A percentile compares a stretch with the other conserved stretches of the same genome.
Evolutionary conservation across 2,329 filamentous ascomycete species (phyloP).

Genomic region (Leptoxyphium fumago): DNA sequence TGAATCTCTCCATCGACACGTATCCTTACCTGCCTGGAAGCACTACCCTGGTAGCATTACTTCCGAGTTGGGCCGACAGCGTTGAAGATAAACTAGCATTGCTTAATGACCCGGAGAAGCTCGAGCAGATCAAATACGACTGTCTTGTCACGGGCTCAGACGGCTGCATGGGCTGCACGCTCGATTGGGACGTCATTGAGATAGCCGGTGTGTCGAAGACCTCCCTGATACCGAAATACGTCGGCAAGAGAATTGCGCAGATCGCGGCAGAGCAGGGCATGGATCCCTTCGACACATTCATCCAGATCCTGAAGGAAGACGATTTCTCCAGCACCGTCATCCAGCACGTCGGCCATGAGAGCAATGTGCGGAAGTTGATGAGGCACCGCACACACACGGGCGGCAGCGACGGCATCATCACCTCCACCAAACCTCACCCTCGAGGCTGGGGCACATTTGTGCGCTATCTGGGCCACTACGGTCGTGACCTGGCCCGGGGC

Average conservation of each 20-base stretch:
- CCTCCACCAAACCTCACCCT: constrained; percentile 15
- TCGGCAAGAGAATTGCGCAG: constrained; percentile 14
- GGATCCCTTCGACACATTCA: constrained; percentile 14
- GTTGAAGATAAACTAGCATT: constrained; percentile 10
- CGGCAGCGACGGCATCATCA: constrained; percentile 15
- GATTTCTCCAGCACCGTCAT: constrained; percentile 15
- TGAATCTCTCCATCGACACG: constrained; percentile 14
- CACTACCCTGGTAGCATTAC: constrained; percentile 12
- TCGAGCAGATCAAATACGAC: constrained; percentile 11
- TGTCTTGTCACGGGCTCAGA: constrained; percentile 13
- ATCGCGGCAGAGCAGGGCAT: constrained; percentile 11
- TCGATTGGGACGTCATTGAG: constrained; percentile 15
- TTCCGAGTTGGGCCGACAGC: constrained; percentile 13
- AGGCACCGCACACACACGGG: constrained; percentile 13
- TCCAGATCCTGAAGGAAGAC: constrained; percentile 13
- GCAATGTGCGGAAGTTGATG: constrained; percentile 16
- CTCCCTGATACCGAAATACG: constrained; percentile 7
- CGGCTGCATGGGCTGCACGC: constrained; percentile 13
- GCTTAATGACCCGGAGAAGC: constrained; percentile 8
- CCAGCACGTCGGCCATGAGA: constrained; percentile 14
- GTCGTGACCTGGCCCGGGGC: constrained; percentile 10
- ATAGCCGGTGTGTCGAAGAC: constrained; percentile 13
- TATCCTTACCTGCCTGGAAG: constrained; percentile 16
- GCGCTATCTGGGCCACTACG: constrained; percentile 15
- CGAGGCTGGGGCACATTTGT: constrained; percentile 17